Evolutionary conservation across 164 flowering plant genomes (phyloP).

Genomic region (Akebia trifoliata): DNA sequence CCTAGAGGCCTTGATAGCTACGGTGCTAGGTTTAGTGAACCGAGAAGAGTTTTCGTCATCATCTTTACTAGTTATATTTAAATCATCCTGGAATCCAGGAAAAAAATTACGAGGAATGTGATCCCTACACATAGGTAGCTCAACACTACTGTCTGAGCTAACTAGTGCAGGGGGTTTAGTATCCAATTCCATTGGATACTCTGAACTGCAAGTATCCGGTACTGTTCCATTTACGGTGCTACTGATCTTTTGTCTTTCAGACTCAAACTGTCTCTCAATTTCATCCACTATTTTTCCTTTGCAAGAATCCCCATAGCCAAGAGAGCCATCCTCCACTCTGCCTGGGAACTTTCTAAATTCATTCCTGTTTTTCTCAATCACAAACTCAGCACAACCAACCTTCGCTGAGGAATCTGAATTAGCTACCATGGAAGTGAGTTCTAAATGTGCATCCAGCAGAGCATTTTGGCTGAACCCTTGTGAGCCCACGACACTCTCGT

Average conservation of each 20-base stretch:
- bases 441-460: conserved; percentile 19
- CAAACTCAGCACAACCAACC: conserved; percentile 25
- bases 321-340: conserved; percentile 24
- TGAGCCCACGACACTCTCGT: conserved; percentile 24
- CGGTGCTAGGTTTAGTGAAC: conserved; percentile 58
- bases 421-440: conserved; percentile 27
- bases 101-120: conserved; percentile 30
- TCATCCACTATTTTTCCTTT: conserved; percentile 28
- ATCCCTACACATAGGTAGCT: conserved; percentile 33
- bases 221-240: conserved; percentile 21
- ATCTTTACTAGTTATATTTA: conserved; percentile 71
- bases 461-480: conserved; percentile 21
- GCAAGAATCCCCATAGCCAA: conserved; percentile 20
- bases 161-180: conserved; percentile 41
- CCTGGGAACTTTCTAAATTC: conserved; percentile 25
- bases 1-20: conserved; percentile 35
- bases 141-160: conserved; percentile 48
- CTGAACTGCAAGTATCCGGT: conserved; percentile 25
- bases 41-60: conserved; percentile 91
- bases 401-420: conserved; percentile 41
- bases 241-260: conserved; percentile 18
- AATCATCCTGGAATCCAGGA: conserved; percentile 36
- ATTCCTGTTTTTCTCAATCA: conserved; percentile 27
- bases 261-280: conserved; percentile 19
- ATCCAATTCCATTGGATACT: conserved; percentile 31